phyloP scores from a whole-genome alignment of 2,329 filamentous ascomycete genomes.

The Arthrinium puccinioides region DNA sequence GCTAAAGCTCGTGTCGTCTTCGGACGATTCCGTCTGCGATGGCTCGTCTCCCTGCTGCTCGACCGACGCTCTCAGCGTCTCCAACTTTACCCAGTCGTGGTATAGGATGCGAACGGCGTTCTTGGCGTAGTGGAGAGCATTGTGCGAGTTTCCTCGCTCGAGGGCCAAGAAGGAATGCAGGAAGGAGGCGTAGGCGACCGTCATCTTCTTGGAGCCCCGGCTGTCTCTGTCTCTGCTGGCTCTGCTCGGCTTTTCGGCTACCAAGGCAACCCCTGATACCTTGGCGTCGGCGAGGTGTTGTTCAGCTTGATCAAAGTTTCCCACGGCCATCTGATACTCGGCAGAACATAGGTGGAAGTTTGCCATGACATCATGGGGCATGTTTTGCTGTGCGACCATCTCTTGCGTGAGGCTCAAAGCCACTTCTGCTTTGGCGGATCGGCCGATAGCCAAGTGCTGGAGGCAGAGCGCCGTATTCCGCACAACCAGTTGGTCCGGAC shows the following conservation, averaged over 20 bases:
- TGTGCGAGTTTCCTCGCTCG: conserved; percentile 51
- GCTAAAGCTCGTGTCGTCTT: conserved; percentile 18
- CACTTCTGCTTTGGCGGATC: conserved; percentile 40
- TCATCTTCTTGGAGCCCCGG: conserved; percentile 38
- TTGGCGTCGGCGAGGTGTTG: conserved; percentile 33
- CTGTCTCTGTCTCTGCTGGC: conserved; percentile 30
- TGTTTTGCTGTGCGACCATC: conserved; percentile 33
- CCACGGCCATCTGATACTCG: conserved; percentile 65
- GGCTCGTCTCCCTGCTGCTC: conserved; percentile 12
- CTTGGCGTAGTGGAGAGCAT: conserved; percentile 50
- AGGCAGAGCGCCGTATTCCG: conserved; percentile 41
- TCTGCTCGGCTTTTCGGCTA: conserved; percentile 15
- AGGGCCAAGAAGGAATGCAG: conserved; percentile 59
- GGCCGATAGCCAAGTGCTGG: conserved; percentile 47
- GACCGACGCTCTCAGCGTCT: conserved; percentile 24
- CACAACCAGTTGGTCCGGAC: conserved; percentile 34
- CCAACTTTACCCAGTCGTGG: conserved; percentile 47
- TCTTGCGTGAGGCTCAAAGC: conserved; percentile 51
- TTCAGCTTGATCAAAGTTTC: conserved; percentile 55
- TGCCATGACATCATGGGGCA: conserved; percentile 33
- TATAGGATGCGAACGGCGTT: conserved; percentile 49
- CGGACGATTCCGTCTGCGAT: conserved; percentile 17
- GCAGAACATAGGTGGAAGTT: conserved; percentile 63
- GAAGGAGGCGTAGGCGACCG: conserved; percentile 53
- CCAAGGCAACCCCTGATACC: conserved; percentile 22